Evolutionary conservation across 768 basidiomycete genomes (phyloP).

Genomic region (Clavaria fumosa): DNA sequence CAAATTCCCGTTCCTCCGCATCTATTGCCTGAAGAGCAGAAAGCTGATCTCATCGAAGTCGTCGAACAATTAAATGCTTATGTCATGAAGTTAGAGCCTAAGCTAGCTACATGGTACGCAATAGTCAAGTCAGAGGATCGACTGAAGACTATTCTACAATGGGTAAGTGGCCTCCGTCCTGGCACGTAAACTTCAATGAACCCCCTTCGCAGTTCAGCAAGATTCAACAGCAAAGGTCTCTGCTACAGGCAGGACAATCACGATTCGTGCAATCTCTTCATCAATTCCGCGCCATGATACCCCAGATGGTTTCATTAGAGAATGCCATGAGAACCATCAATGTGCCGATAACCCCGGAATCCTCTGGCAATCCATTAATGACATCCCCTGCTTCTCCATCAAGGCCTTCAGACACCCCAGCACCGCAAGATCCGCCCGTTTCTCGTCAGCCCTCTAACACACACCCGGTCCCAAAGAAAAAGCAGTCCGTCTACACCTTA

Average conservation of each 20-base stretch:
- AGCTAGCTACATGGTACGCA: neutral
- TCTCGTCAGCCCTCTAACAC: too few relatives aligned
- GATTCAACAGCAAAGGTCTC: neutral
- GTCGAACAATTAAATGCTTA: neutral
- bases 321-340: slow-evolving; percentile 12
- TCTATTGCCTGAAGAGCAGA: slow-evolving; percentile 34
- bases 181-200: neutral
- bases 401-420: slow-evolving; percentile 8
- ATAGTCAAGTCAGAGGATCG: neutral
- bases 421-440: slow-evolving; percentile 7
- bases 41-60: slow-evolving; percentile 28
- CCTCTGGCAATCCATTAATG: neutral
- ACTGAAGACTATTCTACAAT: neutral
- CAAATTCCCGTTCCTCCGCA: slow-evolving; percentile 32
- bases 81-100: neutral
- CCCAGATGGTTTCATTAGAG: slow-evolving; percentile 6
- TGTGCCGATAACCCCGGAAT: slow-evolving; percentile 6
- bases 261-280: neutral
- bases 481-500: too few relatives aligned
- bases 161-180: too few relatives aligned
- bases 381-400: neutral
- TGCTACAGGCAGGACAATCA: neutral
- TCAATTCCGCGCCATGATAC: neutral
- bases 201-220: neutral
- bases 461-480: too few relatives aligned